Evolutionary conservation across 352 stramenopile genomes (phyloP), one percentile per base, ranked within the genome.

Genomic region (Pythium grandisporangium): DNA sequence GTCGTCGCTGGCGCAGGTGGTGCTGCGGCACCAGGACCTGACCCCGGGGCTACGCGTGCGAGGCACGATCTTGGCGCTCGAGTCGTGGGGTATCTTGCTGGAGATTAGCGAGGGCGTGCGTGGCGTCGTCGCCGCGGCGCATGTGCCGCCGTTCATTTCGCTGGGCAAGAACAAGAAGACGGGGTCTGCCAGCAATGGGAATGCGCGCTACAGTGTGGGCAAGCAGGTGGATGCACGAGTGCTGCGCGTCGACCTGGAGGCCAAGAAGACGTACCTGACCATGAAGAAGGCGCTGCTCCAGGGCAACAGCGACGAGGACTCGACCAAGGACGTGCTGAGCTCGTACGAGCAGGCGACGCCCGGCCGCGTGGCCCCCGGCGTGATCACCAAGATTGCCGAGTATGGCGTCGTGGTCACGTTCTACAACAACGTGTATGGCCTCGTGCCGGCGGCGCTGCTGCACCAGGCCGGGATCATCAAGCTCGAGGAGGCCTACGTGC

Each of bases 341-440:
- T 79, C 71, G 14, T 95, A 79, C 51, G 58, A 78, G 13, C 57
- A 88, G 30, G 70, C 89, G 1, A 78, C 64, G 32, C 63, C 80
- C 8, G 86, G 81, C 7, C 54, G 76, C 25, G 58, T 95, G 5
- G 74, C 70, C 2, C 76, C 88, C 41, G 93, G 95, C 12, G 97
- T 95, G 59, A 83, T 98, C 43, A 96, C 90, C 14, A 97, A 95
- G 55, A 84, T 98, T 30, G 88, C 92, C 44, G 70, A 95, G 19
- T 90, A 84, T 44, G 89, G 91, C 19, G 63, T 98, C 13, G 91
- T 93, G 44, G 87, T 98, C 21, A 97, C 77, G 30, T 98, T 98
- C 55, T 98, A 94, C 75, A 95, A 97, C 57, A 90, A 91, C 42
- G 88, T 98, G 20, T 95, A 97, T 55, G 95, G 95, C 21, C 62